A percentile compares a stretch with the other conserved stretches of the same genome.
phyloP scores from a whole-genome alignment of 352 stramenopile genomes.

The Globisporangium spinosum region DNA sequence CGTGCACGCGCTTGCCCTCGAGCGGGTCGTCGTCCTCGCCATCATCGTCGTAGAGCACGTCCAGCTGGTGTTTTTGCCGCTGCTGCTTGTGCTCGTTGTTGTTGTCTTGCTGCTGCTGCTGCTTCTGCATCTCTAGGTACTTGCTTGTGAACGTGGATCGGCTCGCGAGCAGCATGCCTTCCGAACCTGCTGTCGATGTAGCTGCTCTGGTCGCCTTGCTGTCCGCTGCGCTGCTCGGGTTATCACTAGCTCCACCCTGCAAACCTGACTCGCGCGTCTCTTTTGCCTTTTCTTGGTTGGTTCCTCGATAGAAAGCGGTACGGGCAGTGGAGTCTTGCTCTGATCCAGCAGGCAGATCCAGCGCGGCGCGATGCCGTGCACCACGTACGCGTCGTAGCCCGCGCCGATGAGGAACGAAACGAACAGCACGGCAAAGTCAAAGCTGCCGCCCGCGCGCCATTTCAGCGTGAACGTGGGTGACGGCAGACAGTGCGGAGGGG shows the following conservation, averaged over 20 bases:
- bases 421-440: conserved; percentile 90
- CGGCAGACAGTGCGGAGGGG: conserved; percentile 69
- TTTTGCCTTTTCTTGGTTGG: conserved; percentile 28
- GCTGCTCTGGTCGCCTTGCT: conserved; percentile 18
- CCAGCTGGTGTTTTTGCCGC: conserved; percentile 26
- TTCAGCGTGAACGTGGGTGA: conserved; percentile 86
- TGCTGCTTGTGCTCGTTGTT: conserved; percentile 23
- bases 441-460: conserved; percentile 88
- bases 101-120: conserved; percentile 40
- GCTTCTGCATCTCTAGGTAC: conserved; percentile 50
- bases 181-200: conserved; percentile 6
- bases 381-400: conserved; percentile 94
- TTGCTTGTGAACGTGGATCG: conserved; percentile 70
- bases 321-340: conserved; percentile 64
- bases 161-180: conserved; percentile 46
- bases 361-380: conserved; percentile 80
- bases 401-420: conserved; percentile 90
- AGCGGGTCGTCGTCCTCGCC: conserved; percentile 72
- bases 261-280: background rate
- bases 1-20: conserved; percentile 75
- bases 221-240: conserved; percentile 9
- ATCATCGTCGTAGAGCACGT: conserved; percentile 56
- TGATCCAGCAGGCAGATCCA: conserved; percentile 93
- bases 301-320: conserved; percentile 49
- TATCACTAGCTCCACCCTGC: background rate